Evolutionary conservation across 768 basidiomycete species (phyloP), one percentile per base, ranked within the genome.

Genomic region (Kwoniella newhampshirensis): DNA sequence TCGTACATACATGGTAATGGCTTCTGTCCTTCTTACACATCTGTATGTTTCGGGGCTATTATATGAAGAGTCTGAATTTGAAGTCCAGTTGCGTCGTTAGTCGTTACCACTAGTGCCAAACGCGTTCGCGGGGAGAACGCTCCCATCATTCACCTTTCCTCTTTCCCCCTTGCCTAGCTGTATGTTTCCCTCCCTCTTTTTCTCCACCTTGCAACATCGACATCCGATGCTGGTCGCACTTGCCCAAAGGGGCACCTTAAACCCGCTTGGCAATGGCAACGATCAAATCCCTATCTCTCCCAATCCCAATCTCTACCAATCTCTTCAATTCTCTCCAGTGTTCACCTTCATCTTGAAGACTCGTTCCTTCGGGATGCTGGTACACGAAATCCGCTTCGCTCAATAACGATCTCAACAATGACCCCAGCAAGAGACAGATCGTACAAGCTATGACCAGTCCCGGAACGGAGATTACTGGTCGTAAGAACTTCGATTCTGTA

Each of bases 331-430:
- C 92, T 60, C 89, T 80, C 92, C 91, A 96, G 25, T 86, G 86
- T 17, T 75, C 74, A 78, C 81, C 59, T 60, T 58, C 18, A 54
- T 40, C 11, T 37, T 64, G 45, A 43, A 41, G 55, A 56, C 56
- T 44, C 9, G 67, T 41, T 18, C 21, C 2, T 7, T 13, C 1
- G 30, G 11, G n/a, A 2, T 26, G 26, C 51, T 58, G 51, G 42
- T 89, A 84, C 41, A 92, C 85, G 78, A 91, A 93, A 77, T 96
- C 94, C 15, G 87, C 89, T 41, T 94, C 89, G 5, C 87, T 88
- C 36, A 97, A 79, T 60, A 98, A 81, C 17, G 89, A 91, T 53
- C 94, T 84, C 59, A 96, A 78, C 53, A 98, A 79, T 25, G 91
- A 93, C 54, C 94, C 94, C 67, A 97, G 83, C 68, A 98, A 79